phyloP scores from a whole-genome alignment of 306 rosid genomes.

The Gleditsia sinensis region DNA sequence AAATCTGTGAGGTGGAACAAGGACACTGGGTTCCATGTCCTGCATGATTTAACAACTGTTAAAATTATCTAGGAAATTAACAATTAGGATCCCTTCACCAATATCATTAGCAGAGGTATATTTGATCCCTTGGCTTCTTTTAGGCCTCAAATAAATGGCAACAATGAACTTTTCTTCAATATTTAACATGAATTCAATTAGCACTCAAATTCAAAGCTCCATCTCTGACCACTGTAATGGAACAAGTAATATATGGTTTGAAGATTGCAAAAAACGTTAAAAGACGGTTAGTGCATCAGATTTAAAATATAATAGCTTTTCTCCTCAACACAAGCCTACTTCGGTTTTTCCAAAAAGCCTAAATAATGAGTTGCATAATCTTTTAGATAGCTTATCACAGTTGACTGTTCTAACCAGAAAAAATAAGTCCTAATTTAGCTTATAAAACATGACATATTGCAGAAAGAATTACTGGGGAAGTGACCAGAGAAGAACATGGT shows the following conservation, averaged over 20 bases:
- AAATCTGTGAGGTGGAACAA: slow-evolving; percentile 39
- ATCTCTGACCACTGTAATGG: neutral
- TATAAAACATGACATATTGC: slow-evolving; percentile 6
- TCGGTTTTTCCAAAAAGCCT: neutral
- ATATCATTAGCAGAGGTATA: slow-evolving; percentile 1
- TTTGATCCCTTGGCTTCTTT: neutral
- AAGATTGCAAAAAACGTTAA: neutral
- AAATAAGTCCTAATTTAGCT: too few species aligned
- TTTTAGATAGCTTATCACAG: neutral
- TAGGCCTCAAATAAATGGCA: neutral
- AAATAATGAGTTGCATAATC: neutral
- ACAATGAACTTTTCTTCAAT: too few species aligned
- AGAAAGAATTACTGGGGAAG: neutral
- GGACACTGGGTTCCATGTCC: slow-evolving; percentile 42
- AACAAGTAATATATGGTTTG: neutral
- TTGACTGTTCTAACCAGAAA: too few species aligned
- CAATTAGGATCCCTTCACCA: slow-evolving; percentile 20
- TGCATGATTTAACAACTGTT: slow-evolving; percentile 37
- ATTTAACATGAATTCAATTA: neutral
- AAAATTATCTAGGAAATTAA: slow-evolving; percentile 21
- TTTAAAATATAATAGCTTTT: neutral
- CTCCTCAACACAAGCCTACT: neutral
- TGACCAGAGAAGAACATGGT: slow-evolving; percentile 17
- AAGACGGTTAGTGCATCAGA: neutral
- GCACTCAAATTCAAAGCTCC: neutral